These are phyloP conservation scores for Emergomyces pasteurianus DNA, from an alignment of 2,329 filamentous ascomycete genomes.

Conservation along the genomic window DNA sequence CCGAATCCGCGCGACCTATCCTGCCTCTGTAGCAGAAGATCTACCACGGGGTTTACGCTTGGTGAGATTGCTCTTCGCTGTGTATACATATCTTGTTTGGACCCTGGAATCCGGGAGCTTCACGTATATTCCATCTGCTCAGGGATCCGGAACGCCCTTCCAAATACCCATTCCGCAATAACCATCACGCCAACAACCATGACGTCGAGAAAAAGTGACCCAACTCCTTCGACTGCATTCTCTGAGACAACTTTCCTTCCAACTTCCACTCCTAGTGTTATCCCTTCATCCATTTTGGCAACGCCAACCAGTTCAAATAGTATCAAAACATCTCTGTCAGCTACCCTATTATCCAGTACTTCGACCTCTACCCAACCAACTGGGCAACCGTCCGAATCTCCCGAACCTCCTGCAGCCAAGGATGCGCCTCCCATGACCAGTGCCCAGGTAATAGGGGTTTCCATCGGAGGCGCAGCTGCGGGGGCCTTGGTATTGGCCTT, in stretches of 20 bases:
- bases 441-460: slow-evolving; percentile 20
- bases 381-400: background rate
- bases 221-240: slow-evolving; percentile 7
- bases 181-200: slow-evolving; percentile 4
- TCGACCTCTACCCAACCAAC: background rate
- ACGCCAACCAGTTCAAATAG: background rate
- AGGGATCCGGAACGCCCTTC: slow-evolving; percentile 37
- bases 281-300: background rate
- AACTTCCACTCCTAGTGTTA: background rate
- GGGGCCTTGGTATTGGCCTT: slow-evolving; percentile 24
- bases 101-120: slow-evolving; percentile 32
- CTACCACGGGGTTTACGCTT: slow-evolving; percentile 52
- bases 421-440: background rate
- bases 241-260: slow-evolving; percentile 1
- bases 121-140: slow-evolving; percentile 46
- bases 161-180: slow-evolving; percentile 43
- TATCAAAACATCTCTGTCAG: background rate
- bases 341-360: background rate
- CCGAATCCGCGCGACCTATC: slow-evolving; percentile 40
- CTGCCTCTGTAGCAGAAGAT: slow-evolving; percentile 52
- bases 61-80: slow-evolving; percentile 63
- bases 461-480: slow-evolving; percentile 24
- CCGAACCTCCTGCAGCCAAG: background rate
- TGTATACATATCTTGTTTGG: slow-evolving; percentile 46
- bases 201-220: background rate